phyloP scores from a whole-genome alignment of 2,329 filamentous ascomycete species.

The Eutypa lata region DNA sequence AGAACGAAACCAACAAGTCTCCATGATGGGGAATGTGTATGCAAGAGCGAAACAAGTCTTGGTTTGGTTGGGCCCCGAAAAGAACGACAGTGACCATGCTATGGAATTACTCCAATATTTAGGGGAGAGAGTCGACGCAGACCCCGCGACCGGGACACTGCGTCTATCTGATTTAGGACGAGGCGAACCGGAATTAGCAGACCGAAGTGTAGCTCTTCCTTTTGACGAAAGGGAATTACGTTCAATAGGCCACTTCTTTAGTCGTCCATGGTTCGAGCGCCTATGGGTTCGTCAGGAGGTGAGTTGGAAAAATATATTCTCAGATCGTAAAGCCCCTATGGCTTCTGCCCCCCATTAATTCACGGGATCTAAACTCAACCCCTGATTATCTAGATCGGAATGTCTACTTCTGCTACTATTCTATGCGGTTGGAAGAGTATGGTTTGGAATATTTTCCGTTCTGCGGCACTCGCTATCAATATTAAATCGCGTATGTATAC shows the following conservation, averaged over 20 bases:
- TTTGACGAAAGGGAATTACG: background rate
- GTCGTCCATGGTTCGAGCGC: background rate
- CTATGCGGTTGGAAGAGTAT: background rate
- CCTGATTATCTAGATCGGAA: background rate
- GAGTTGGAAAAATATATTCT: too few relatives aligned
- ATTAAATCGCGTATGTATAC: too few relatives aligned
- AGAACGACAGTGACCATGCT: background rate
- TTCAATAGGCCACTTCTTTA: background rate
- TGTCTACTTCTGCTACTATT: background rate
- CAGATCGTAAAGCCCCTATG: too few relatives aligned
- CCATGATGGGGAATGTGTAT: slow-evolving; percentile 1
- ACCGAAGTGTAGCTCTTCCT: accelerated
- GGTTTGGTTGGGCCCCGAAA: slow-evolving; percentile 1
- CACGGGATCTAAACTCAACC: too few relatives aligned
- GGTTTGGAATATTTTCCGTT: background rate
- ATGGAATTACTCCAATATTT: background rate
- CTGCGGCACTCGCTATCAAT: background rate
- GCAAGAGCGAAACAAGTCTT: background rate
- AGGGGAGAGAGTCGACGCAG: background rate
- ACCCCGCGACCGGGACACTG: accelerated
- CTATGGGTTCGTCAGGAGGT: background rate
- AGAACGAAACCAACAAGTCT: slow-evolving; percentile 2
- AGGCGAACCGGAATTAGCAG: background rate
- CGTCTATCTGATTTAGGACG: background rate
- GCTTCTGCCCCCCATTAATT: too few relatives aligned